Conservation (phyloP, 1,139 yeast genomes). For the Candida sanyaensis region DNA sequence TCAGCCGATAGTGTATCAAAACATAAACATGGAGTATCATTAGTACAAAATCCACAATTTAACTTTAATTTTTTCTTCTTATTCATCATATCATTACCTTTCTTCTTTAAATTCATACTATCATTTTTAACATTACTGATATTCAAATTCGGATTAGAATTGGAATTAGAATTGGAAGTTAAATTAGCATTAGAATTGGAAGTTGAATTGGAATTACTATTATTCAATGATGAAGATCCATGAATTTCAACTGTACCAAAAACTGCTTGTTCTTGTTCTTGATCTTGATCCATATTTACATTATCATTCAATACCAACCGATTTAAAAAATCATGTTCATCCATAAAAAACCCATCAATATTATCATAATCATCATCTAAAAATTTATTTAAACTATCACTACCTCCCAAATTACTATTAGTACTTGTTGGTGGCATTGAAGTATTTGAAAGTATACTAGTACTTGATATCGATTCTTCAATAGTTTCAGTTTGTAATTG, state of each 20-base stretch:
- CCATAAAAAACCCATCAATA: slow-evolving; percentile 14
- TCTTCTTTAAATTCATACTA: background rate
- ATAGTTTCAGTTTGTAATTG: slow-evolving; percentile 17
- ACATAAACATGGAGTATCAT: slow-evolving; percentile 45
- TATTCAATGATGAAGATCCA: background rate
- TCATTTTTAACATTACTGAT: background rate
- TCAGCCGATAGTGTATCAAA: slow-evolving; percentile 25
- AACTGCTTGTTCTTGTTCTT: slow-evolving; percentile 15
- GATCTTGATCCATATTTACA: background rate
- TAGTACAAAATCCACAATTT: slow-evolving; percentile 46
- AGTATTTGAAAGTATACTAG: background rate
- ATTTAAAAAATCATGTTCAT: slow-evolving; percentile 19
- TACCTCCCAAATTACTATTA: slow-evolving; percentile 8
- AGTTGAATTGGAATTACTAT: background rate
- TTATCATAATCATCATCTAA: slow-evolving; percentile 12
- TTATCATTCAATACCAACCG: slow-evolving; percentile 14
- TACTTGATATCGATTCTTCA: slow-evolving; percentile 10
- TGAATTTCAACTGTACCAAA: slow-evolving; percentile 17
- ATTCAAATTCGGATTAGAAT: background rate
- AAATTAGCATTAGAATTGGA: background rate
- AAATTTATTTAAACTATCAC: slow-evolving; percentile 6
- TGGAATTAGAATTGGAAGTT: background rate
- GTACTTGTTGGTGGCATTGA: slow-evolving; percentile 4
- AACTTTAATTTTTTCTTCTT: slow-evolving; percentile 16
- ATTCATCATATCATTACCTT: slow-evolving; percentile 7